Conservation (phyloP, 2,329 filamentous ascomycete genomes). For the Ceratocystiopsis brevicomis region DNA sequence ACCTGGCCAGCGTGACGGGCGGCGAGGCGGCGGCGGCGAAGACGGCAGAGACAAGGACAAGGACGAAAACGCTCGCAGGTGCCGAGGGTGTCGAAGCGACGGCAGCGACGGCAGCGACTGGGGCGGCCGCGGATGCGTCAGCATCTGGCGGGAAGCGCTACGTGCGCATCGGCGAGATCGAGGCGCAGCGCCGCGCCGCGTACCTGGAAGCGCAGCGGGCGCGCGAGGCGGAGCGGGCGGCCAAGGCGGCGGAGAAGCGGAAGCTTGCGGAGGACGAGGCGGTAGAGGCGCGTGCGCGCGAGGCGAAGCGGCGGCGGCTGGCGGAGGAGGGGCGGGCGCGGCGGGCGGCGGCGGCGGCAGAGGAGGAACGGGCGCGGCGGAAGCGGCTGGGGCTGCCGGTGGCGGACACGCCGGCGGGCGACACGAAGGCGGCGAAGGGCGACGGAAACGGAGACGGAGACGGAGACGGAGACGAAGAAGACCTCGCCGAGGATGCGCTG, state of each 20-base stretch:
- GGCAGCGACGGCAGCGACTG: neutral
- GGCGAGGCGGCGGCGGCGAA: no score
- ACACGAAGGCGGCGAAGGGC: conserved; percentile 15
- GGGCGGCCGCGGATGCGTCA: no score
- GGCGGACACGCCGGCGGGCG: conserved; percentile 25
- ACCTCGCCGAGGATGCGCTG: conserved; percentile 55
- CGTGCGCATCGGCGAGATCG: conserved; percentile 65
- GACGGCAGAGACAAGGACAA: neutral
- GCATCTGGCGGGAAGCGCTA: conserved; percentile 58
- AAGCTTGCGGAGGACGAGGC: conserved; percentile 76
- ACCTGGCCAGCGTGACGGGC: no score
- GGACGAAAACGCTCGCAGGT: no score
- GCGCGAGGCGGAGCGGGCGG: conserved; percentile 50
- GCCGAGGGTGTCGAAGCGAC: no score
- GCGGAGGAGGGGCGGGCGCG: conserved; percentile 60
- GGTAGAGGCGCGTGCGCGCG: conserved; percentile 45
- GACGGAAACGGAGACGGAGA: conserved; percentile 19
- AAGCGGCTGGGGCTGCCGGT: conserved; percentile 68
- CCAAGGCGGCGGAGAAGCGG: conserved; percentile 58
- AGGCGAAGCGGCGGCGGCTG: conserved; percentile 64
- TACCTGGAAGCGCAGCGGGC: conserved; percentile 69
- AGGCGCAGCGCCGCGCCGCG: conserved; percentile 59
- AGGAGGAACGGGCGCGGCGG: conserved; percentile 52
- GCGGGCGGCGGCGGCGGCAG: conserved; percentile 53
- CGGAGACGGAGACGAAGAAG: conserved; percentile 18